Percentiles rank a stretch among this genome's conserved stretches.
Evolutionary conservation across 176 grass and related monocot genomes (phyloP).

Genomic region (Melocanna baccifera): DNA sequence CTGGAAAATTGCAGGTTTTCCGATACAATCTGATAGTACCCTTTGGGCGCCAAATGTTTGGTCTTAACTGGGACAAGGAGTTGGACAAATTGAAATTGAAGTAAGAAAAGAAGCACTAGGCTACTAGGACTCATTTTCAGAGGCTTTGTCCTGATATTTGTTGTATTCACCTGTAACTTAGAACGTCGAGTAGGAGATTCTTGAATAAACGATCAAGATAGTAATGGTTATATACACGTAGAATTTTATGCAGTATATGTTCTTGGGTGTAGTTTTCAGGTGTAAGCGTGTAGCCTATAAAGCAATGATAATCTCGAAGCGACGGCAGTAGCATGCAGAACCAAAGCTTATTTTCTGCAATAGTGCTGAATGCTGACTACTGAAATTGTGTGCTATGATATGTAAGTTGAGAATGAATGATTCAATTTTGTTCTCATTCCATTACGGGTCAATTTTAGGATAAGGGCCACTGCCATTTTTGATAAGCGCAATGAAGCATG

Average conservation of each 20-base stretch:
- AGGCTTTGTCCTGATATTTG: background rate
- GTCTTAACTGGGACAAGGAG: constrained; percentile 92
- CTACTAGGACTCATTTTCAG: background rate
- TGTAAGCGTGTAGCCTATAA: background rate
- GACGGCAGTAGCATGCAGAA: background rate
- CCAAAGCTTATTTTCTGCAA: background rate
- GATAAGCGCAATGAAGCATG: background rate
- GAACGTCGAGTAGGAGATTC: constrained; percentile 1
- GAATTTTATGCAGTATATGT: background rate
- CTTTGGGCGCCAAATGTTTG: constrained; percentile 85
- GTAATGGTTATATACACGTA: background rate
- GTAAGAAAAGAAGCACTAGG: constrained; percentile 3
- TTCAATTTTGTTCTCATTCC: background rate
- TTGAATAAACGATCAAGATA: background rate
- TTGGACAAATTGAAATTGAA: constrained; percentile 54
- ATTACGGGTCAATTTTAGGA: background rate
- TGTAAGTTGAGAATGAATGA: background rate
- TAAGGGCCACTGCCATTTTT: background rate
- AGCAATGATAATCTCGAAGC: background rate
- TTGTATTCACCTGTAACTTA: constrained; percentile 26
- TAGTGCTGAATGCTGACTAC: background rate
- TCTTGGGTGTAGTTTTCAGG: background rate
- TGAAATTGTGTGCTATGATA: background rate
- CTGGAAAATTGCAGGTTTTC: constrained; percentile 58
- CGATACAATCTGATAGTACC: constrained; percentile 83